Base-by-base conservation (phyloP, 768 basidiomycete genomes). In the Mrakia frigida region DNA sequence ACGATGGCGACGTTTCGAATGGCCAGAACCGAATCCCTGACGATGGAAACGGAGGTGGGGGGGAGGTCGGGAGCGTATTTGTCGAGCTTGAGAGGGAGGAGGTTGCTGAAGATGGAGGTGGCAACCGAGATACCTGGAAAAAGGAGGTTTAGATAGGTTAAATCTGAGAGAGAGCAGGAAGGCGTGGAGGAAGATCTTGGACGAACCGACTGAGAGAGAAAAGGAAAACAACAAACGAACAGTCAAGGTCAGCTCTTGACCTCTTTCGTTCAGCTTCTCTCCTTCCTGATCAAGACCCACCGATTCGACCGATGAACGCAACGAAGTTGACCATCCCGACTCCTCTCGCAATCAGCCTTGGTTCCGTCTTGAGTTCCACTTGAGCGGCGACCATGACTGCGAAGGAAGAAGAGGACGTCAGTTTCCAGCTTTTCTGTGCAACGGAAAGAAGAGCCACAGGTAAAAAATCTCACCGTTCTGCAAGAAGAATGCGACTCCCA, bases 41-140 rank as follows among this genome's bases (percentile, higher is more conserved):
- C 67, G 76, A 73, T 35, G 28, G 63, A 7, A 52, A 73, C 18
- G 16, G 59, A 21, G 5, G 46, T 28, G 25, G 31, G 16, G 7
- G 37, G 41, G 18, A 77, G 67, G 31, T 37, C 23, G 23, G 76
- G 76, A 1, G 72, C 76, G 33, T 39, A 37, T 23, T 59, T n/a
- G n/a, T 52, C 35, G 39, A 77, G 65, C 50, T 70, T 41, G 25
- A 9, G 25, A 6, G 33, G 52, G 23, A 77, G 37, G 25, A 68
- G 53, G 77, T 82, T 82, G 60, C 79, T 77, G 78, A 82, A 82
- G 25, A 82, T 76, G 59, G 77, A 79, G 3, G 81, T 82, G 18
- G 76, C 79, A 6, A 78, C 74, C 9, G 80, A 80, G 76, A 81
- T 79, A 28, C 78, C 79, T 31, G 80, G 46, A 28, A 80, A 80